Base-by-base conservation (phyloP, 1,139 yeast species). In the Hansenula sp. region DNA sequence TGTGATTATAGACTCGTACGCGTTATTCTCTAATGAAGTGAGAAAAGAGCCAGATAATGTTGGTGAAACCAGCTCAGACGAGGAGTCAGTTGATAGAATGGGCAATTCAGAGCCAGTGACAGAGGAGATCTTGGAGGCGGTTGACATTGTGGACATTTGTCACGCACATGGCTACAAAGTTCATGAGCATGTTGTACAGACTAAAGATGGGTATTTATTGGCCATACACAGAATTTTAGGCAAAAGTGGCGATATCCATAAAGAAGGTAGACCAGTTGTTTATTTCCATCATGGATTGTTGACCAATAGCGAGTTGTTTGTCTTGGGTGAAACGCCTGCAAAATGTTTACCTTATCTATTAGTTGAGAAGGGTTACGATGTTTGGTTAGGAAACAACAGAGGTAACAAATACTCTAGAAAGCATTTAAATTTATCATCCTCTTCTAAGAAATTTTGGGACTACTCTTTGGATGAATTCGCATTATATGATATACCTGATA, bases 391-490 rank as follows among this genome's bases (percentile, higher is more conserved):
- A 2, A 87, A 87, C 60, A 88, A 87, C 56, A 66, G 96, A 41
- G 96, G 96, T 14, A 88, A 88, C 64, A 88, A 88, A 62, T 88
- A 88, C 62, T 79, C 89, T 27, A 66, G 77, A 47, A 75, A 74
- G 47, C 79, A 75, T 47, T 47, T 63, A 31, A 44, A 46, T 12
- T 55, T 60, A 35, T 65, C 62, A 36, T 69, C 79, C 0, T 56
- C 65, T 13, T 73, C 74, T 14, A 50, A 60, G 2, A 66, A 69
- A 42, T 88, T 84, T 61, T 88, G 96, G 96, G 77, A 87, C 61
- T 88, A 84, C 53, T 80, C 90, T 20, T 71, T 88, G 38, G 96
- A 88, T 61, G 95, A 88, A 57, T 85, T 83, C 62, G 94, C 95
- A 3, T 62, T 82, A 46, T 83, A 74, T 55, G 96, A 88, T 57